Evolutionary conservation across 768 basidiomycete genomes (phyloP), one percentile per base, ranked within the genome.

Genomic region (Boletus patriciae): DNA sequence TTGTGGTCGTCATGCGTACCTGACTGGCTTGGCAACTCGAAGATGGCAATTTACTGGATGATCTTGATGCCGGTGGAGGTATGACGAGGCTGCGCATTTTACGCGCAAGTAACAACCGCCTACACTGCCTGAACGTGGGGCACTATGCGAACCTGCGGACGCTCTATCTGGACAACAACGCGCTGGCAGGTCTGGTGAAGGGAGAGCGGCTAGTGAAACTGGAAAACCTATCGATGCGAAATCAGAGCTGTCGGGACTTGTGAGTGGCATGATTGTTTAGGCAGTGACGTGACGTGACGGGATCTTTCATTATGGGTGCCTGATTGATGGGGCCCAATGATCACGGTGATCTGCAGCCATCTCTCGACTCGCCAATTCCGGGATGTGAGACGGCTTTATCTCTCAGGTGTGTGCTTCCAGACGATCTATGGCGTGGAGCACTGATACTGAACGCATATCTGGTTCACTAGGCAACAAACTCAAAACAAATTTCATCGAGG

Each of bases 371-470:
- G 83, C 65, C 89, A 93, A 69, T 83, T 97, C 67, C 86, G 92
- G 68, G 92, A 95, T 76, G 86, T 94, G 65, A 95, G 94, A 76
- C 85, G 95, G 52, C 75, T 98, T 68, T 99, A 98, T 78, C 84
- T 98, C 53, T 95, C 93, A 62, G 93, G 94, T 93, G 25, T 15
- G 37, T 41, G 45, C 52, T 61, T 55, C 47, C 50, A 53, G 59
- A 63, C 56, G 55, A 65, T 53, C 41, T 15, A 46, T 34, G 37
- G 57, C 45, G 59, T 52, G 53, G 60, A 29, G 63, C 52, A 49
- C 51, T 50, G 62, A 53, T 59, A 58, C 64, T 34, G 56, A 55
- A 59, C 52, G 65, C 48, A 55, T 56, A 58, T 68, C 55, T 57
- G 43, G 64, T 66, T 65, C 64, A 69, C 65, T 77, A 92, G 91